Evolutionary conservation across 192 early-diverging fungal genomes (phyloP).

Genomic region (Polychytrium aggregatum): DNA sequence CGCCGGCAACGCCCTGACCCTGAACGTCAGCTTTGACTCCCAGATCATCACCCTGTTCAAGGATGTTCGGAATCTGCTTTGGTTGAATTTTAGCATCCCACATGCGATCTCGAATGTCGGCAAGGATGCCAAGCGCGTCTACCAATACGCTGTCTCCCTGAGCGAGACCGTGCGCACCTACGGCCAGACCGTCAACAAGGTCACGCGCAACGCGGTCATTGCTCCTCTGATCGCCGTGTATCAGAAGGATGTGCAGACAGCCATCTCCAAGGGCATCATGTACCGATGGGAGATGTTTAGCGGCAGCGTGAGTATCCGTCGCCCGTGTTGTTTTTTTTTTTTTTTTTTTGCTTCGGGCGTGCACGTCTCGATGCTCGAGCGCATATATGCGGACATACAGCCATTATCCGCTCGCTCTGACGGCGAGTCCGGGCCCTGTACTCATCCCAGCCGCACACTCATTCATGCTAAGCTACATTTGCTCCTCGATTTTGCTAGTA

Average conservation of each 20-base stretch:
- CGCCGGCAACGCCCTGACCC: conserved; percentile 34
- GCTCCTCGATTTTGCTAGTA: background rate
- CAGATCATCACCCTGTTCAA: conserved; percentile 96
- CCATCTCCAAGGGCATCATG: conserved; percentile 63
- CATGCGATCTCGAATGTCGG: conserved; percentile 80
- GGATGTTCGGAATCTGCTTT: conserved; percentile 94
- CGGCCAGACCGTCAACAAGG: conserved; percentile 66
- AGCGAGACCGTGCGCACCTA: conserved; percentile 94
- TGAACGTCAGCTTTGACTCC: conserved; percentile 87
- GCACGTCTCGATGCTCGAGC: too few relatives aligned
- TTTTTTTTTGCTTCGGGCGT: too few relatives aligned
- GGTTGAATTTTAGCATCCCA: conserved; percentile 90
- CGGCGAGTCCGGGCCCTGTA: too few relatives aligned
- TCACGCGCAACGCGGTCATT: conserved; percentile 66
- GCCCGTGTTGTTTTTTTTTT: background rate
- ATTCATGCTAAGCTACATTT: conserved; percentile 5
- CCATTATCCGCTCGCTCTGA: too few relatives aligned
- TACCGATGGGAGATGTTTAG: conserved; percentile 94
- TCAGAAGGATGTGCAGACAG: conserved; percentile 81
- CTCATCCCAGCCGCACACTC: too few relatives aligned
- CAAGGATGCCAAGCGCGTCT: conserved; percentile 92
- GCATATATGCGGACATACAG: too few relatives aligned
- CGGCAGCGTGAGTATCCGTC: conserved; percentile 43
- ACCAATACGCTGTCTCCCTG: conserved; percentile 94
- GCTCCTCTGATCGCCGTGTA: conserved; percentile 81